phyloP scores from a whole-genome alignment of 2,329 filamentous ascomycete genomes.

The Epichloe brachyelytri region DNA sequence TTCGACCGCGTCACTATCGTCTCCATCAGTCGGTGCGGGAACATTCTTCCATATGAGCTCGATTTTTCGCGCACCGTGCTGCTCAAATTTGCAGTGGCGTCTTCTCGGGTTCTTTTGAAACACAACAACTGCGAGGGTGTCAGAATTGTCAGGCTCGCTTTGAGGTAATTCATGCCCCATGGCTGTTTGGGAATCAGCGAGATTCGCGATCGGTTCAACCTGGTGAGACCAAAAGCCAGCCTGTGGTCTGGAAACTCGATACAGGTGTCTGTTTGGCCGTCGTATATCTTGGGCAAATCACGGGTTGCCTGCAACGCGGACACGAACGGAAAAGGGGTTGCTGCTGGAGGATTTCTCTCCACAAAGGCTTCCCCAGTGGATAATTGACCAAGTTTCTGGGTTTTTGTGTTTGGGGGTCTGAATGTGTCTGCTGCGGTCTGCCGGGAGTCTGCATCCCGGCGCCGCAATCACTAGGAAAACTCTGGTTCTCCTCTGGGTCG shows the following conservation, averaged over 20 bases:
- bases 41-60: conserved; percentile 39
- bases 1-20: conserved; percentile 47
- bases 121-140: conserved; percentile 14
- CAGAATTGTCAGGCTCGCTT: conserved; percentile 30
- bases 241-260: conserved; percentile 57
- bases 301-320: conserved; percentile 38
- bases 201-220: conserved; percentile 31
- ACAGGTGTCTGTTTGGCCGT: conserved; percentile 48
- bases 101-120: not conserved
- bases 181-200: conserved; percentile 46
- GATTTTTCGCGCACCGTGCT: conserved; percentile 15
- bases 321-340: conserved; percentile 48
- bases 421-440: conserved; percentile 48
- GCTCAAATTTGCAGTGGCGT: not conserved
- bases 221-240: conserved; percentile 27
- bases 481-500: conserved; percentile 50
- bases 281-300: conserved; percentile 51
- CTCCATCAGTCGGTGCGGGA: conserved; percentile 39
- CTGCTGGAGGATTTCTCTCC: conserved; percentile 22
- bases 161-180: conserved; percentile 37
- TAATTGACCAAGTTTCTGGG: conserved; percentile 38
- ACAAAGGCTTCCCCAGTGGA: conserved; percentile 50
- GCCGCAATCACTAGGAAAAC: conserved; percentile 62
- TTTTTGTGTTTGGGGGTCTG: conserved; percentile 31
- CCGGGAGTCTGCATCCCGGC: conserved; percentile 46